Evolutionary conservation across 148 eudicot genomes (phyloP).

Genomic region (Rheum nobile): DNA sequence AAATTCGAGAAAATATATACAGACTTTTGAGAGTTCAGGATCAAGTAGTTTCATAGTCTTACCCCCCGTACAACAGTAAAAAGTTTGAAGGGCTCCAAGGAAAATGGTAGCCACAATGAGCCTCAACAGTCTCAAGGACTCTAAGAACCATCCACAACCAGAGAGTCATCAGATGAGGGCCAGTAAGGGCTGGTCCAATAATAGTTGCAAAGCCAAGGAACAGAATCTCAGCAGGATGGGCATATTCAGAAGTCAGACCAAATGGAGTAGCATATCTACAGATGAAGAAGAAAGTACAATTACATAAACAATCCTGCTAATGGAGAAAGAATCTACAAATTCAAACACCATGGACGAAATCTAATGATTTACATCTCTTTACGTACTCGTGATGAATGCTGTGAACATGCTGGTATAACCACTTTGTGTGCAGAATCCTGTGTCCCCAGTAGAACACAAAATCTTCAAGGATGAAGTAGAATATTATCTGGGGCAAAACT

Average conservation of each 20-base stretch:
- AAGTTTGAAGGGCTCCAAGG: conserved; percentile 94
- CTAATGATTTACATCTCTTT: neutral
- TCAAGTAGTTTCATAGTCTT: conserved; percentile 11
- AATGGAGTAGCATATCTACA: conserved; percentile 92
- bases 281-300: conserved; percentile 8
- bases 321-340: neutral
- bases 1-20: neutral
- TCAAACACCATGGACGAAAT: neutral
- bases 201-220: conserved; percentile 97
- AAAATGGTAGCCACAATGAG: conserved; percentile 90
- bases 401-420: conserved; percentile 93
- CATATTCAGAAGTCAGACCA: conserved; percentile 97
- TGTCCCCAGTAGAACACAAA: conserved; percentile 98
- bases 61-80: conserved; percentile 88
- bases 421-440: conserved; percentile 85
- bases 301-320: neutral
- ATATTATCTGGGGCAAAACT: conserved; percentile 65
- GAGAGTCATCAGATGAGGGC: conserved; percentile 79
- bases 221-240: conserved; percentile 91
- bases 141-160: conserved; percentile 98
- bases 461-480: conserved; percentile 90
- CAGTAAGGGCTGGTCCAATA: conserved; percentile 88
- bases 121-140: conserved; percentile 92
- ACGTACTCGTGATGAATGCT: conserved; percentile 95
- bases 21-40: neutral